Conservation (phyloP, 1,284 basidiomycete species). For the Trichosporon inkin region DNA sequence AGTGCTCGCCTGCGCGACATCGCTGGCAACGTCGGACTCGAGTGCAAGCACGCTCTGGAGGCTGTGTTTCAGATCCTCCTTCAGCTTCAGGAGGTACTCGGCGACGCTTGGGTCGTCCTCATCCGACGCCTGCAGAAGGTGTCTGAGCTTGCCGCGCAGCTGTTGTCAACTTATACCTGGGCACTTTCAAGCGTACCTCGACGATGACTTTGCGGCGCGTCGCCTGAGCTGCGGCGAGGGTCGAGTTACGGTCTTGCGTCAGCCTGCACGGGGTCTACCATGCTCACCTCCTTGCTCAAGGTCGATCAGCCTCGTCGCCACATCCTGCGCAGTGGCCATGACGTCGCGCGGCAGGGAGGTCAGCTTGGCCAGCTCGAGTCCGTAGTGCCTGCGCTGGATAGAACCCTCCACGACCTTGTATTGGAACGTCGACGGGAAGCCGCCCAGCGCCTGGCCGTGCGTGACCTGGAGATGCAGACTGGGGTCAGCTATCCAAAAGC, state of each 20-base stretch:
- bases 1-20: background rate
- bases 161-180: background rate
- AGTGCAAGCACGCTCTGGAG: constrained; percentile 8
- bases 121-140: constrained; percentile 13
- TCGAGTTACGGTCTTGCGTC: constrained; percentile 17
- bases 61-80: constrained; percentile 3
- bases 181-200: constrained; percentile 9
- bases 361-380: constrained; percentile 75
- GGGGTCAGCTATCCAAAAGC: constrained; percentile 12
- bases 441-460: background rate
- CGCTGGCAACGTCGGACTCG: background rate
- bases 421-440: constrained; percentile 67
- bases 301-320: constrained; percentile 60
- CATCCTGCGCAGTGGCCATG: constrained; percentile 59
- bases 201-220: constrained; percentile 22
- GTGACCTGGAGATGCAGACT: constrained; percentile 77
- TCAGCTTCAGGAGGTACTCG: constrained; percentile 11
- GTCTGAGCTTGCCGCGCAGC: constrained; percentile 19
- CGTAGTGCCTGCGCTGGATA: constrained; percentile 44
- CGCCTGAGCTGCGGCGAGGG: constrained; percentile 13
- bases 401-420: constrained; percentile 58
- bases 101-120: constrained; percentile 6
- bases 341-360: constrained; percentile 73
- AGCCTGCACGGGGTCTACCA: background rate
- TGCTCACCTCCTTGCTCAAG: constrained; percentile 56